Base-by-base conservation (phyloP, 495 filamentous ascomycete species). In the Daldinia loculata region DNA sequence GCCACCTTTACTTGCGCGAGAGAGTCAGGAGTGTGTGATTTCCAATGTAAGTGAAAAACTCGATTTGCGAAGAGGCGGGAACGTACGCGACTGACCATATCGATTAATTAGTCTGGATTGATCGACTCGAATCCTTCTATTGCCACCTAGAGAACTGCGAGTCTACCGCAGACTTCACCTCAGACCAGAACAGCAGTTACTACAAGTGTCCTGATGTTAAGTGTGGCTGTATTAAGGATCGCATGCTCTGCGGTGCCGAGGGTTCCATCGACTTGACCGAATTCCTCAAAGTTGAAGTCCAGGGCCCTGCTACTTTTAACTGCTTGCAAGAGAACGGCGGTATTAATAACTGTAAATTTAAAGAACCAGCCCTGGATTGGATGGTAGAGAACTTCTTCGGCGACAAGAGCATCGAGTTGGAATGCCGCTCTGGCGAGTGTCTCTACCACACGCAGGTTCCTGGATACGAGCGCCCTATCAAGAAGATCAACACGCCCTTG, bases 401-500 rank as follows among this genome's bases (percentile, higher is more conserved):
- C 45, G 95, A 99, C 67, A 82, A 88, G 66, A 98, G 89, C 74
- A 99, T 99, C 69, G 85, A 89, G 41, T 80, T 99, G 52, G 84
- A 89, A 39, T 99, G 95, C 76, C 80, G 90, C 67, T 85, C 94
- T 19, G 95, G 95, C 62, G 95, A 99, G 79, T 99, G 95, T 83
- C 82, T 99, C 29, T 92, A 97, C 79, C 87, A 89, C 67, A 96
- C 94, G 9, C 92, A 98, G 65, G 90, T 97, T 19, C 95, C 95
- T 11, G 96, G 95, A 29, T 98, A 95, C 76, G 81, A 91, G 60
- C 87, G 93, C 43, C 92, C 94, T 4, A 84, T 98, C 56, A 98
- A 98, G 80, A 89, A 91, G 74, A 98, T 99, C 82, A 99, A 99
- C 77, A 99, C 94, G 0, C 95, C 96, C 11, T 83, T 99, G 51